Evolutionary conservation across 805 yeast species (phyloP).

Genomic region (Starmerella asiatica): DNA sequence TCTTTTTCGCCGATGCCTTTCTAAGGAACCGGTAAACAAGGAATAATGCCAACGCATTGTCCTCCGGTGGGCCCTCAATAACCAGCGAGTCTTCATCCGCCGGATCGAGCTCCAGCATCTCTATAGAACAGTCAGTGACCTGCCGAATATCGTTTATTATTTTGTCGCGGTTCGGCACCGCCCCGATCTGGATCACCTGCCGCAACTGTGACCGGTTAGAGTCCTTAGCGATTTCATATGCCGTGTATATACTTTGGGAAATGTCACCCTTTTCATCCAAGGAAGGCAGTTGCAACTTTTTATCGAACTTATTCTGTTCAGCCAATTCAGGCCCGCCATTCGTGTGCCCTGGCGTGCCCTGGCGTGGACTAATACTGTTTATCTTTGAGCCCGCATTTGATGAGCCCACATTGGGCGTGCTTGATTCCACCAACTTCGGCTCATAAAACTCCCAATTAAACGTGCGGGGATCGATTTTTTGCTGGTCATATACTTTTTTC

Average conservation of each 20-base stretch:
- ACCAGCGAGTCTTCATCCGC: constrained; percentile 49
- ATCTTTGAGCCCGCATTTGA: too few relatives aligned
- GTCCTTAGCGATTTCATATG: constrained; percentile 20
- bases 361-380: neutral
- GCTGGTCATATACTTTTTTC: constrained; percentile 29
- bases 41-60: constrained; percentile 31
- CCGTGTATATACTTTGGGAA: constrained; percentile 14
- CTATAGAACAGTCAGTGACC: constrained; percentile 14
- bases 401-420: too few relatives aligned
- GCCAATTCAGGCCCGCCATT: neutral
- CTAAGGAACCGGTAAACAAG: constrained; percentile 13
- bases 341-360: neutral
- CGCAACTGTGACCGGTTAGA: constrained; percentile 13
- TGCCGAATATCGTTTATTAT: constrained; percentile 14
- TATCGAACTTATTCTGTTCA: too few relatives aligned
- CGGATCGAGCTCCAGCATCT: constrained; percentile 20
- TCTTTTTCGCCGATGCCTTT: too few relatives aligned
- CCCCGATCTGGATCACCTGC: constrained; percentile 16
- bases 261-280: neutral
- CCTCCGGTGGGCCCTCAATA: constrained; percentile 50
- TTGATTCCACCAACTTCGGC: too few relatives aligned
- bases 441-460: neutral
- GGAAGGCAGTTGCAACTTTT: constrained; percentile 2
- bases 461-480: neutral
- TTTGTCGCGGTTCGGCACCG: constrained; percentile 1